Evolutionary conservation across 495 filamentous ascomycete genomes (phyloP), one percentile per base, ranked within the genome.

Genomic region (Penicillium paxilli): DNA sequence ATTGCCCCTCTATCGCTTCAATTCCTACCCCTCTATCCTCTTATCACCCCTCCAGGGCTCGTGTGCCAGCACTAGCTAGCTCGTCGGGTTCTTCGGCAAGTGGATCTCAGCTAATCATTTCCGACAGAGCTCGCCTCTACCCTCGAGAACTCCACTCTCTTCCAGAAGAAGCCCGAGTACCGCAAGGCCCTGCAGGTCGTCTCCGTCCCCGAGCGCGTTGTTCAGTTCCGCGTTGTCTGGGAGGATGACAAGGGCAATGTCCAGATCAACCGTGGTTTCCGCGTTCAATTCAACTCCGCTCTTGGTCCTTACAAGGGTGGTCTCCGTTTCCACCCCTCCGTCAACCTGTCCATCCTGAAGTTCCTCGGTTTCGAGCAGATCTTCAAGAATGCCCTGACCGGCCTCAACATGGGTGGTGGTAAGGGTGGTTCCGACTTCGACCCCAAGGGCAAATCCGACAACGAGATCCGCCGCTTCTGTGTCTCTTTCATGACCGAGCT

Each of bases 331-430:
- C 94, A 98, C 71, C 94, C 93, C 49, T 84, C 89, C 14, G 94
- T 98, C 76, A 98, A 98, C 80, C 81, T 98, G 54, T 95, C 90
- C 60, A 92, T 98, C 67, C 83, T 98, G 58, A 98, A 98, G 80
- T 98, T 98, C 82, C 81, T 98, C 63, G 94, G 93, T 50, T 97
- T 98, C 71, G 94, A 98, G 87, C 94, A 98, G 82, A 94, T 91
- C 77, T 97, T 98, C 83, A 98, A 98, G 87, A 98, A 98, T 92
- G 94, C 94, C 58, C 79, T 98, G 63, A 98, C 94, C 55, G 94
- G 94, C 59, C 76, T 98, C 69, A 94, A 84, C 81, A 98, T 98
- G 85, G 94, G 94, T 57, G 94, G 94, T 79, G 94, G 90, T 64
- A 98, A 98, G 82, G 94, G 94, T 77, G 94, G 94, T 62, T 88